A percentile compares a stretch with the other conserved stretches of the same genome.
These are phyloP conservation scores for Eimeria necatrix DNA, from an alignment of 169 alveolate genomes.

Conservation along the genomic window DNA sequence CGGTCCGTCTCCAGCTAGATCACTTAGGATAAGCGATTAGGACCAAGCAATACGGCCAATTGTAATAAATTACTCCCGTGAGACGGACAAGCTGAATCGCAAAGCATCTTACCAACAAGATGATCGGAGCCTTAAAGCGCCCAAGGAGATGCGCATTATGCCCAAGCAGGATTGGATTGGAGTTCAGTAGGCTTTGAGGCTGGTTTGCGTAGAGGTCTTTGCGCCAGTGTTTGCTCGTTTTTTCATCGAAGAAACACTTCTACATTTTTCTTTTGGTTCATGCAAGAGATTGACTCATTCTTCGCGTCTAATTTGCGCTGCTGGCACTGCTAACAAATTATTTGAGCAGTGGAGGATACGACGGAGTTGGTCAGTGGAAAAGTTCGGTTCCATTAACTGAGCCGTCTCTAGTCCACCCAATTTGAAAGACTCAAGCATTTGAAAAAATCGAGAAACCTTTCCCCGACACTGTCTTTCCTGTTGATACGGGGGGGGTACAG, in stretches of 20 bases:
- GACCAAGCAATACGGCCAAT: neutral
- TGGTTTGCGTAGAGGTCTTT: neutral
- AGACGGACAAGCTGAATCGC: neutral
- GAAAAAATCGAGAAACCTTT: too few relatives aligned
- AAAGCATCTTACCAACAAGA: neutral
- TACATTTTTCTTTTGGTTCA: neutral
- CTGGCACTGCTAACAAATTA: too few relatives aligned
- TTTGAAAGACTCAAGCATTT: too few relatives aligned
- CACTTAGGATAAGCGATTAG: slow-evolving; percentile 35
- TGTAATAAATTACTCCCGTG: neutral
- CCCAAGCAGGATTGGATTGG: neutral
- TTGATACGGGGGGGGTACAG: too few relatives aligned
- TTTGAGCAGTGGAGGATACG: too few relatives aligned
- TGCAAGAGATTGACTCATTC: too few relatives aligned
- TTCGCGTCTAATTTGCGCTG: too few relatives aligned
- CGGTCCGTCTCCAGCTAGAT: slow-evolving; percentile 75
- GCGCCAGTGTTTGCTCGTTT: neutral
- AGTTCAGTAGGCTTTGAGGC: neutral
- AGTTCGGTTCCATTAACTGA: too few relatives aligned
- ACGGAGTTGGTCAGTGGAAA: too few relatives aligned
- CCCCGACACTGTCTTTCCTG: too few relatives aligned
- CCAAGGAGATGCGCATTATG: neutral
- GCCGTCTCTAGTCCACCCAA: too few relatives aligned
- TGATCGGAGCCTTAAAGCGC: slow-evolving; percentile 12
- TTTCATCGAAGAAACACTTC: neutral